phyloP scores from a whole-genome alignment of 768 basidiomycete species.

The Amanita muscaria region DNA sequence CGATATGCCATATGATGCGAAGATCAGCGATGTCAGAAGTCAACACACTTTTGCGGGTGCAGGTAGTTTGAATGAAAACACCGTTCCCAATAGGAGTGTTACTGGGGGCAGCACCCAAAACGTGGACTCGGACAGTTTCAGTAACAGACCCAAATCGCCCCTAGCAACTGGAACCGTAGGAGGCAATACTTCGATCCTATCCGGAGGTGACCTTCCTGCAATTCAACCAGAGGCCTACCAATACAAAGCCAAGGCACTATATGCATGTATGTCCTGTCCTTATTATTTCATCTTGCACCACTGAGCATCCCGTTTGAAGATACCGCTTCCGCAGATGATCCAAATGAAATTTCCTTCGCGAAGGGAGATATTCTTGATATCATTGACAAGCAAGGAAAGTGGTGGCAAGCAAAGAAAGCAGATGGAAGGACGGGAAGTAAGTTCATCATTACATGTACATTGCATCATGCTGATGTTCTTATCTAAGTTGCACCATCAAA shows the following conservation, averaged over 20 bases:
- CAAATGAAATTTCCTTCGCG: conserved; percentile 88
- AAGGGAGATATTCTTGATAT: conserved; percentile 93
- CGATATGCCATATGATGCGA: conserved; percentile 51
- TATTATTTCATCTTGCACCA: conserved; percentile 9
- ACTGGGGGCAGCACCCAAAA: conserved; percentile 47
- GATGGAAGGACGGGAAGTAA: conserved; percentile 74
- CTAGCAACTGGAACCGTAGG: conserved; percentile 61
- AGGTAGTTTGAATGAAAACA: conserved; percentile 32
- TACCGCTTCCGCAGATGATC: conserved; percentile 88
- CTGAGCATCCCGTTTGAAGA: conserved; percentile 41
- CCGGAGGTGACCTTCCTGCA: conserved; percentile 19
- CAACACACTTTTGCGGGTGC: conserved; percentile 46
- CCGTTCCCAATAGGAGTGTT: conserved; percentile 27
- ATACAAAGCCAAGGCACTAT: conserved; percentile 84
- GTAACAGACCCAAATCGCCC: conserved; percentile 53
- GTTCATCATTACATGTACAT: conserved; percentile 21
- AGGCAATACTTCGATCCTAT: conserved; percentile 28
- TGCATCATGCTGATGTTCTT: conserved; percentile 10
- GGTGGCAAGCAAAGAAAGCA: conserved; percentile 83
- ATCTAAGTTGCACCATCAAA: conserved; percentile 73
- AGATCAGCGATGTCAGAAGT: conserved; percentile 41
- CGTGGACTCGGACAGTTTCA: conserved; percentile 31
- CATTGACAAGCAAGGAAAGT: conserved; percentile 85
- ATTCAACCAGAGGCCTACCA: conserved; percentile 37
- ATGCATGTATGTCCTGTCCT: conserved; percentile 58